Base-by-base conservation (phyloP, 345 rosid species). In the Carallia pectinifolia region DNA sequence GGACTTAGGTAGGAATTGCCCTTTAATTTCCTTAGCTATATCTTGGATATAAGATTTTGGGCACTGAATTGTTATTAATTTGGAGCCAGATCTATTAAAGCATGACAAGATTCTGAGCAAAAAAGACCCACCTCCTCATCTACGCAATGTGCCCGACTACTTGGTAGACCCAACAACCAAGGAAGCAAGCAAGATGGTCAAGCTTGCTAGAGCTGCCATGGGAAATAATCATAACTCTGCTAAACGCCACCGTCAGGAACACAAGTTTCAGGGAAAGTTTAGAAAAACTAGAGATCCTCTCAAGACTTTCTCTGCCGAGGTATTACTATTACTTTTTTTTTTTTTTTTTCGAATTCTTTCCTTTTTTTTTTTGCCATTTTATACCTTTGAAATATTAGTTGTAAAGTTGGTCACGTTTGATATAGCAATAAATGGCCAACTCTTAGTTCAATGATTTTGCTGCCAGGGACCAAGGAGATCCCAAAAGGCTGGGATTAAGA, bases 161-260 rank as follows among this genome's bases (percentile, higher is more conserved):
- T 81, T 94, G 29, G 62, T 87, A 65, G 97, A 94, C 61, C 61
- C 84, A 33, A 86, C 79, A 72, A 92, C 97, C 30, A 85, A 86
- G 74, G 90, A 91, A 75, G 97, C 97, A 54, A 84, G 88, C 77
- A 91, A 94, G 80, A 87, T 89, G 90, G 86, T 94, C 2, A 88
- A 82, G 83, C 86, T 90, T 69, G 80, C 93, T 8, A 82, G 93
- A 62, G 97, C 90, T 68, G 98, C 98, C 67, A 86, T 94, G 96
- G 96, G 97, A 1, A 77, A 69, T 31, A 71, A 64, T 52, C 82
- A 77, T 55, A 83, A 77, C 78, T 29, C 78, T 13, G 68, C 71
- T 63, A 80, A 76, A 47, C 81, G 79, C 61, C 87, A 76, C 55
- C 82, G 78, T 64, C 86, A 76, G 30, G 80, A 75, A 56, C 50